Evolutionary conservation across 1,284 basidiomycete species (phyloP), one percentile per base, ranked within the genome.

Genomic region (Trametes hirsuta): DNA sequence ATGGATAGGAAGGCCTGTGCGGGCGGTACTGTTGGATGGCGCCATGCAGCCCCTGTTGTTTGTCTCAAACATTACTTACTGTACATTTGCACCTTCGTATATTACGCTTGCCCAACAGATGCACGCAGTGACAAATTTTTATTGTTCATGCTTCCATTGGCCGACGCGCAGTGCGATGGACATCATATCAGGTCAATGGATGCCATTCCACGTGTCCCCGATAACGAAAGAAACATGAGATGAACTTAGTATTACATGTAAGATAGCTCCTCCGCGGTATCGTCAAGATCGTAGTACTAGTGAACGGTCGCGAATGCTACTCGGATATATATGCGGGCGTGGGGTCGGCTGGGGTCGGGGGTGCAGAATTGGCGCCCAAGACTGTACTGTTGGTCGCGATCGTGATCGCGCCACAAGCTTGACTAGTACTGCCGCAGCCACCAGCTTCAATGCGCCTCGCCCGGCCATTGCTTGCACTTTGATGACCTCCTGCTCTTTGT

Each of bases 221-320:
- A 46, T 35, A 45, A 50, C 36, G 48, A 25, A 50, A 36, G 48
- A 25, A 53, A 46, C n/a, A 25, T 53, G 52, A 46, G 21, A 39
- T 37, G 35, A 35, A 53, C 52, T 53, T 53, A 53, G 52, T 45
- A 53, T 53, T 53, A 53, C 52, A 53, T 53, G 52, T 53, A 53
- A 53, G 52, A 46, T 53, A 53, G 42, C 52, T 53, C 50, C 50
- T 52, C 42, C 52, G 52, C 52, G 52, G 52, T 53, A 53, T 53
- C 52, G 41, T 53, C 52, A 53, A 39, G 35, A 30, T 30, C 30
- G 30, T 30, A 8, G 30, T n/a, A n/a, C n/a, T n/a, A n/a, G n/a
- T 30, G 1, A 30, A 30, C 30, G 36, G 42, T 53, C 52, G 52
- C 24, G 34, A 52, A 8, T 40, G 39, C 39, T 18, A 40, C 12